Evolutionary conservation across 1,284 basidiomycete genomes (phyloP), one percentile per base, ranked within the genome.

Genomic region (Fistulina hepatica): DNA sequence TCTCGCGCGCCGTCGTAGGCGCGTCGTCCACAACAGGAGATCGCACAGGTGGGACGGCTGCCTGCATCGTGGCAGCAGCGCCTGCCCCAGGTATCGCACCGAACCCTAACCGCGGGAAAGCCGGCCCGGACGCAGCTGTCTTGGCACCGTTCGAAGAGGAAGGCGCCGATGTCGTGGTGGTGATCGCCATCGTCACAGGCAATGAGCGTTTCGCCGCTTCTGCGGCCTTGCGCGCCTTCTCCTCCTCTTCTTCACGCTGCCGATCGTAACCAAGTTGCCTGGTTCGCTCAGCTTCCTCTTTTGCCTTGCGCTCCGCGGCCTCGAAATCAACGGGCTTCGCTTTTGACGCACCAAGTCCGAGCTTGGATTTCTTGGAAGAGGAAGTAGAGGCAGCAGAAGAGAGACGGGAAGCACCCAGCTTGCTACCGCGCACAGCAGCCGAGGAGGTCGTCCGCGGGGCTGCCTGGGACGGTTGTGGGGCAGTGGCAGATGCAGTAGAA

Each of bases 201-300:
- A 55, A 53, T 2, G 57, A 53, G 43, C 58, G 64, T 51, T 55
- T 66, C 49, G 61, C 59, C 43, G 58, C 63, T 44, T 67, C 72
- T 2, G 63, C 70, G 34, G 73, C 73, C 48, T 69, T 69, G 52
- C 65, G 68, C 25, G 62, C 65, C 50, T 73, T 73, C 55, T 80
- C 78, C 48, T 74, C 69, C 31, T 72, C 72, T 50, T 83, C 81
- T 57, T 93, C 88, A 25, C 74, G 67, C 52, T 79, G 73, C 21
- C 85, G 73, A 55, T 93, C 88, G 52, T 93, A 93, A 0, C 90
- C 92, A 10, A 94, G 68, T 48, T 91, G 77, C 55, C 85, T 84
- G 56, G 90, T 75, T 40, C 89, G 67, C 59, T 92, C 90, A 25
- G 88, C 89, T 56, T 95, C 92, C 52, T 90, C 90, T 15, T 71